phyloP scores from a whole-genome alignment of 192 early-diverging fungal genomes.

The Thoreauomyces humboldtii region DNA sequence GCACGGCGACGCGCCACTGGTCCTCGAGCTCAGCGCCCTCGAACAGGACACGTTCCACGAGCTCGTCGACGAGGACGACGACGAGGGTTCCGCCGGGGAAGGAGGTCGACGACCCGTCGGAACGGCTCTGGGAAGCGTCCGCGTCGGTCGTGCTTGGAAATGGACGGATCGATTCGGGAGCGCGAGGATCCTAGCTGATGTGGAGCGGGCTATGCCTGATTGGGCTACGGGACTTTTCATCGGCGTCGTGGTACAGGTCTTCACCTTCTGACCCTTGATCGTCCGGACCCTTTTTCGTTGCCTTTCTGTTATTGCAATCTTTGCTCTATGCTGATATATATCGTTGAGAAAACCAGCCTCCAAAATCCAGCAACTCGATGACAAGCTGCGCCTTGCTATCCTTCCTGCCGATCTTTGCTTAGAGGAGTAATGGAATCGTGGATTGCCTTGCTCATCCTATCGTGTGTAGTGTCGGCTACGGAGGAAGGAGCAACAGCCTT shows the following conservation, averaged over 20 bases:
- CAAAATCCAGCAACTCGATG: too few relatives aligned
- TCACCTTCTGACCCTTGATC: conserved; percentile 14
- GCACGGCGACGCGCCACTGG: conserved; percentile 11
- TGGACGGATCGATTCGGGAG: conserved; percentile 40
- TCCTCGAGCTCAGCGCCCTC: conserved; percentile 31
- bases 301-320: too few relatives aligned
- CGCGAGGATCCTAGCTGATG: conserved; percentile 30
- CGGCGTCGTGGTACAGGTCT: conserved; percentile 23
- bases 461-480: too few relatives aligned
- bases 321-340: too few relatives aligned
- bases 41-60: conserved; percentile 37
- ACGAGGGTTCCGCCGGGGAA: background rate
- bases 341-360: too few relatives aligned
- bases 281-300: too few relatives aligned
- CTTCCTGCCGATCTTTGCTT: too few relatives aligned
- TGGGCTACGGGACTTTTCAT: conserved; percentile 37
- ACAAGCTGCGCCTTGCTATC: too few relatives aligned
- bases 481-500: too few relatives aligned
- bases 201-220: conserved; percentile 36
- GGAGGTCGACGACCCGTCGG: too few relatives aligned
- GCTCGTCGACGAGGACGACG: conserved; percentile 27
- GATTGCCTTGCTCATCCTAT: too few relatives aligned
- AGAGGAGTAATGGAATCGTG: too few relatives aligned
- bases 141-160: conserved; percentile 15
- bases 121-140: conserved; percentile 10